Base-by-base conservation (phyloP, 257 asterid genomes). In the Capsicum chinense region DNA sequence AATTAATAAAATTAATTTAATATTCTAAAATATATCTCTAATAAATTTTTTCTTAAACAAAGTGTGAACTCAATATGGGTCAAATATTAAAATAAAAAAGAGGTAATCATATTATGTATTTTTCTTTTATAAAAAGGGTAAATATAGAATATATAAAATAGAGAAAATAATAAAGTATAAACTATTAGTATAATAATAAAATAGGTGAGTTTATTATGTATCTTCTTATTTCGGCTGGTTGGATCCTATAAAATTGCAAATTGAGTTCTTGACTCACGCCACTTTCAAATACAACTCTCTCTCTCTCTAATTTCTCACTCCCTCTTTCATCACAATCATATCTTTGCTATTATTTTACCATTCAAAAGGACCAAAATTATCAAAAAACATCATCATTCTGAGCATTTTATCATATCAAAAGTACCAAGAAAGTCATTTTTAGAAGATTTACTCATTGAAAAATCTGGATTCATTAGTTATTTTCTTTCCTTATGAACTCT, bases 211-310 rank as follows among this genome's bases (percentile, higher is more conserved):
- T 10, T 62, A 48, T 71, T 64, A 84, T 56, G 81, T 85, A 74
- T 64, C 80, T 90, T 79, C 90, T 85, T 83, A 78, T 87, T 87
- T 88, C 68, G 83, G 85, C 89, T 7, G 86, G 56, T 76, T 60
- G 67, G 89, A 88, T 90, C 91, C 97, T 93, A 95, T 93, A 92
- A 91, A 92, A 90, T 82, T 78, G 82, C 86, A 83, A 88, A 86
- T 84, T 87, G 89, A 87, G 91, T 79, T 52, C 47, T n/a, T 81
- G 85, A 83, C 90, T 86, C 91, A 81, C 37, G 86, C 56, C 83
- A 74, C 7, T 74, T 39, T 83, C 86, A 56, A 47, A 89, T 59
- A 37, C 74, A 26, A 54, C 64, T 70, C 83, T 56, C 57, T 56
- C 57, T 56, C 90, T 63, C 90, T 80, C 68, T 82, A 58, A 76